These are phyloP conservation scores for Cryptosporidium baileyi DNA, from an alignment of 169 alveolate genomes.

Conservation along the genomic window DNA sequence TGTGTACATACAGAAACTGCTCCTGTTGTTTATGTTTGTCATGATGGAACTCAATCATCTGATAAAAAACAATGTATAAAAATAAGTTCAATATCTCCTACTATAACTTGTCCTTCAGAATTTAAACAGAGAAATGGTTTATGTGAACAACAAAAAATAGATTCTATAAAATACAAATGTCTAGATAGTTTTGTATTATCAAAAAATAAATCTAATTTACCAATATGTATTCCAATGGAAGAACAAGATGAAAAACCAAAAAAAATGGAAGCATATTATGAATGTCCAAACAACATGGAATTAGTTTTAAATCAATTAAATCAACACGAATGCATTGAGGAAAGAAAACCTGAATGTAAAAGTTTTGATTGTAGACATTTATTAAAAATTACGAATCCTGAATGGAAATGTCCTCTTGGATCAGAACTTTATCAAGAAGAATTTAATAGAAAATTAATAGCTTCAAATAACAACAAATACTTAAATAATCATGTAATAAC, in stretches of 20 bases:
- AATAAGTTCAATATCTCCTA: not conserved
- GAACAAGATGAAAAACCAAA: not conserved
- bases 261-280: conserved; percentile 9
- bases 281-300: conserved; percentile 1
- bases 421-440: not conserved
- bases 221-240: conserved; percentile 20
- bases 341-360: conserved; percentile 10
- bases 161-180: conserved; percentile 15
- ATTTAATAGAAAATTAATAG: not conserved
- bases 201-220: not conserved
- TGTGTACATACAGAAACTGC: conserved; percentile 47
- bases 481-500: not conserved
- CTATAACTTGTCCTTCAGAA: conserved; percentile 26
- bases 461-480: not conserved
- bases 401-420: conserved; percentile 36
- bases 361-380: not conserved
- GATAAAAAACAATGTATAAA: conserved; percentile 14
- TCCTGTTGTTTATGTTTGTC: conserved; percentile 41
- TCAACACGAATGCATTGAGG: conserved; percentile 20
- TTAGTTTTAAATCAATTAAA: not conserved
- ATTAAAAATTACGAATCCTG: not conserved
- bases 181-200: conserved; percentile 7
- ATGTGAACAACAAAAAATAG: conserved; percentile 38
- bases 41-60: conserved; percentile 4
- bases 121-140: conserved; percentile 6